Conservation (phyloP, 164 flowering plant species). For the Echeveria elegans region DNA sequence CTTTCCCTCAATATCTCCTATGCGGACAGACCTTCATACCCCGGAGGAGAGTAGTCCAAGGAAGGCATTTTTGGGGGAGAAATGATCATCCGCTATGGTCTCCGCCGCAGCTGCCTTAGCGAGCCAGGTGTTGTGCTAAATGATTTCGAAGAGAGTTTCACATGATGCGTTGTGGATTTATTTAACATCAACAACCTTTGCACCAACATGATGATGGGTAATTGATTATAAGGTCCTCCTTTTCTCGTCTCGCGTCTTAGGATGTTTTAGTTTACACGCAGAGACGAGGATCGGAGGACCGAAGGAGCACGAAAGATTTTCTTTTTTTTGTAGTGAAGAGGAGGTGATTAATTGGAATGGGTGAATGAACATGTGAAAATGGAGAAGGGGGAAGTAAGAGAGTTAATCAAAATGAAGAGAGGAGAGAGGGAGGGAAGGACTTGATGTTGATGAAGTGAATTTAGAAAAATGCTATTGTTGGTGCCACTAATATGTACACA, state of each 20-base stretch:
- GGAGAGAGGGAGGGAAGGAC: neutral
- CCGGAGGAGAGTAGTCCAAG: neutral
- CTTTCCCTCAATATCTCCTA: neutral
- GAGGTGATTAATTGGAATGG: too few relatives aligned
- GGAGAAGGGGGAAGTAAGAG: neutral
- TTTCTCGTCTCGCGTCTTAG: neutral
- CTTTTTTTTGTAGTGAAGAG: neutral
- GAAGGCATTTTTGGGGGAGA: neutral
- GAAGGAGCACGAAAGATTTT: too few relatives aligned
- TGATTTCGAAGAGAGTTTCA: neutral
- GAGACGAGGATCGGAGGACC: neutral
- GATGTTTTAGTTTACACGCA: neutral
- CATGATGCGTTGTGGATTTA: neutral
- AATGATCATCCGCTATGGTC: neutral
- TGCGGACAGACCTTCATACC: neutral
- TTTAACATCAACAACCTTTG: neutral
- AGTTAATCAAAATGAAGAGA: neutral
- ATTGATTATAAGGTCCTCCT: too few relatives aligned
- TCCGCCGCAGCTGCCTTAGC: neutral
- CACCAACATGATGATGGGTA: neutral
- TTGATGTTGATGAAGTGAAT: neutral
- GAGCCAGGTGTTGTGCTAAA: neutral
- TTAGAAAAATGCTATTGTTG: neutral
- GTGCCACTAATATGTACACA: neutral
- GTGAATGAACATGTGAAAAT: neutral